A percentile compares a stretch with the other conserved stretches of the same genome.
Conservation (phyloP, 306 rosid species). For the Acacia melanoxylon region DNA sequence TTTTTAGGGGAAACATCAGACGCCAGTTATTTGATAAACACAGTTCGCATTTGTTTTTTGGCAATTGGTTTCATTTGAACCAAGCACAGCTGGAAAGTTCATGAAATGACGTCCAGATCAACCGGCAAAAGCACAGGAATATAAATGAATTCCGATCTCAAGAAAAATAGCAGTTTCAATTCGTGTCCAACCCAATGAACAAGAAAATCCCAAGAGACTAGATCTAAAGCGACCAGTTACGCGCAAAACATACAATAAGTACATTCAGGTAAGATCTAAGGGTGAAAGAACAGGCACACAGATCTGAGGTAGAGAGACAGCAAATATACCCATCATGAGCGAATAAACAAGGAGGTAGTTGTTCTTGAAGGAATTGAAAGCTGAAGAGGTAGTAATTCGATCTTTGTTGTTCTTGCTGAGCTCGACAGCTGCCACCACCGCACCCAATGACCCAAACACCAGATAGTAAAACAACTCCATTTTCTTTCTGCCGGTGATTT, state of each 20-base stretch:
- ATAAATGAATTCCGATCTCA: neutral
- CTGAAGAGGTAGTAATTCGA: slow-evolving; percentile 65
- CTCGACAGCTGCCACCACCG: slow-evolving; percentile 76
- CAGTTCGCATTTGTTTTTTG: neutral
- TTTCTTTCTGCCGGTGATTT: slow-evolving; percentile 3
- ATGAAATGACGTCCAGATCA: slow-evolving; percentile 21
- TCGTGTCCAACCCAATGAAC: neutral
- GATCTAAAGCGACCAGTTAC: slow-evolving; percentile 25
- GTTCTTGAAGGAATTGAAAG: slow-evolving; percentile 89
- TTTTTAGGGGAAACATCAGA: neutral
- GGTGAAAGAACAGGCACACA: slow-evolving; percentile 20
- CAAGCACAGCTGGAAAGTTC: neutral
- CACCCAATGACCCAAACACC: slow-evolving; percentile 70
- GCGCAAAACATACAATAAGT: neutral
- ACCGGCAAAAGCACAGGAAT: neutral
- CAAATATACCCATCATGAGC: slow-evolving; percentile 86
- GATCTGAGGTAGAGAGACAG: slow-evolving; percentile 35
- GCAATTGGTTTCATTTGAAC: neutral
- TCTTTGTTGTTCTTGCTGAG: slow-evolving; percentile 84
- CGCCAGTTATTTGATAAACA: neutral
- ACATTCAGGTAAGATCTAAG: slow-evolving; percentile 41
- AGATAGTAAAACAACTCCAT: slow-evolving; percentile 85
- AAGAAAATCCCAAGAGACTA: neutral
- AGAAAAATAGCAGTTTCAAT: neutral
- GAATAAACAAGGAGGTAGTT: slow-evolving; percentile 89